These are phyloP conservation scores for Dictyophora rubrovolvata DNA, from an alignment of 768 basidiomycete species.

Conservation along the genomic window DNA sequence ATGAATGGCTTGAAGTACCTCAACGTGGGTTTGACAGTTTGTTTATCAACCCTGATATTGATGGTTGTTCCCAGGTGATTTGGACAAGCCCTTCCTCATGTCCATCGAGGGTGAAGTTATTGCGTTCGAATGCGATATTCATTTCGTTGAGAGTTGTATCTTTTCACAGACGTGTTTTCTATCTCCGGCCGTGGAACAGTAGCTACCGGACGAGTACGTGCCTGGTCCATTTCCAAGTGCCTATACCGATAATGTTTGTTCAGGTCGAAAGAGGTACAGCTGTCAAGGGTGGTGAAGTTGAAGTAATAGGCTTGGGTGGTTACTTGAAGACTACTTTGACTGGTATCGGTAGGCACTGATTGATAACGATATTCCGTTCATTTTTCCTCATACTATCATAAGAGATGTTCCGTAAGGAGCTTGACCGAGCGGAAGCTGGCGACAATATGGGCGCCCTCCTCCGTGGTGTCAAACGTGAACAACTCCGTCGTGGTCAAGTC, in stretches of 20 bases:
- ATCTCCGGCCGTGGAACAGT: conserved; percentile 98
- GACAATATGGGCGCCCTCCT: conserved; percentile 99
- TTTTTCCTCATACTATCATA: conserved; percentile 9
- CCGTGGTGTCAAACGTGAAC: conserved; percentile 95
- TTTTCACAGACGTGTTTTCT: conserved; percentile 72
- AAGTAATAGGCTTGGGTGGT: conserved; percentile 79
- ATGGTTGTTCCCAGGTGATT: conserved; percentile 51
- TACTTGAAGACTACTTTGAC: conserved; percentile 87
- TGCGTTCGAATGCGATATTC: not conserved
- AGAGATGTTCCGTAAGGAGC: conserved; percentile 99
- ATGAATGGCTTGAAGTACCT: conserved; percentile 91
- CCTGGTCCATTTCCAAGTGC: not conserved
- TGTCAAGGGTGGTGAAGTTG: conserved; percentile 86
- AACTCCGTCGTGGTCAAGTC: conserved; percentile 88
- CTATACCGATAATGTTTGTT: not conserved
- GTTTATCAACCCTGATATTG: not conserved
- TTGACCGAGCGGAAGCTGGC: conserved; percentile 94
- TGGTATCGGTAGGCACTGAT: conserved; percentile 60
- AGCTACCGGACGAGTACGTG: conserved; percentile 67
- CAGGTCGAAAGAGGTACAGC: conserved; percentile 89
- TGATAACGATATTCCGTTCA: not conserved
- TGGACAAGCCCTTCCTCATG: conserved; percentile 97
- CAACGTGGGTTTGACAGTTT: conserved; percentile 46
- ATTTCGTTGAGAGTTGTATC: not conserved
- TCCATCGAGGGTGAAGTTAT: conserved; percentile 63